Percentiles rank a stretch among this genome's conserved stretches.
Conservation (phyloP, 768 basidiomycete genomes). For the Amanita jacksonii region DNA sequence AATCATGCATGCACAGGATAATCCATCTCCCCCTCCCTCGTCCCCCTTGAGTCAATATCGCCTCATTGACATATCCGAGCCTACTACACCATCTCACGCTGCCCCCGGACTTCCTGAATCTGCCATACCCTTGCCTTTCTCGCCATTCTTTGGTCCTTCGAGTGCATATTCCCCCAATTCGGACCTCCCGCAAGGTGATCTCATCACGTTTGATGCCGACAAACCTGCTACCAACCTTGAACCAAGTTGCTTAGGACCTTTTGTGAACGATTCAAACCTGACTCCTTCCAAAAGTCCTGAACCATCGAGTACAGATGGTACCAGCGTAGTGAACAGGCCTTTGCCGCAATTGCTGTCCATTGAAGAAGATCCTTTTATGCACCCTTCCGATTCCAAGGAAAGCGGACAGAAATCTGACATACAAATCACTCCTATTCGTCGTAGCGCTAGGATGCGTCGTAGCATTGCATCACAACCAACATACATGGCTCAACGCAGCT, state of each 20-base stretch:
- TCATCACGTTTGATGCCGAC: conserved; percentile 5
- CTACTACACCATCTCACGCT: conserved; percentile 6
- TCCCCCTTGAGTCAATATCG: not conserved
- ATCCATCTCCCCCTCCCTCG: conserved; percentile 31
- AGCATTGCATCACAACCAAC: not conserved
- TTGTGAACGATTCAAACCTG: not conserved
- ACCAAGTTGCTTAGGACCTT: not conserved
- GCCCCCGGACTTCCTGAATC: not conserved
- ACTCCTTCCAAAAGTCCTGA: not conserved
- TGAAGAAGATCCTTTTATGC: not conserved
- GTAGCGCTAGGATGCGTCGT: not conserved
- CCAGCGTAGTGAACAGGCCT: too few species aligned
- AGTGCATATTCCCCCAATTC: not conserved
- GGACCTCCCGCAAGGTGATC: not conserved
- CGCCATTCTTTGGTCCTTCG: not conserved
- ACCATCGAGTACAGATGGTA: not conserved
- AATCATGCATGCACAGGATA: conserved; percentile 61
- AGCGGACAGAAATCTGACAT: not conserved
- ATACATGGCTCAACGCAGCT: not conserved
- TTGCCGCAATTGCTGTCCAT: too few species aligned
- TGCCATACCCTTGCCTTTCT: not conserved
- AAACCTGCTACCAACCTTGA: not conserved
- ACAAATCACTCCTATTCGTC: conserved; percentile 1
- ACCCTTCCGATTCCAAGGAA: not conserved
- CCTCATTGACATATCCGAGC: conserved; percentile 10